phyloP scores from a whole-genome alignment of 2,329 filamentous ascomycete species.

The Pyrenochaeta sp. region DNA sequence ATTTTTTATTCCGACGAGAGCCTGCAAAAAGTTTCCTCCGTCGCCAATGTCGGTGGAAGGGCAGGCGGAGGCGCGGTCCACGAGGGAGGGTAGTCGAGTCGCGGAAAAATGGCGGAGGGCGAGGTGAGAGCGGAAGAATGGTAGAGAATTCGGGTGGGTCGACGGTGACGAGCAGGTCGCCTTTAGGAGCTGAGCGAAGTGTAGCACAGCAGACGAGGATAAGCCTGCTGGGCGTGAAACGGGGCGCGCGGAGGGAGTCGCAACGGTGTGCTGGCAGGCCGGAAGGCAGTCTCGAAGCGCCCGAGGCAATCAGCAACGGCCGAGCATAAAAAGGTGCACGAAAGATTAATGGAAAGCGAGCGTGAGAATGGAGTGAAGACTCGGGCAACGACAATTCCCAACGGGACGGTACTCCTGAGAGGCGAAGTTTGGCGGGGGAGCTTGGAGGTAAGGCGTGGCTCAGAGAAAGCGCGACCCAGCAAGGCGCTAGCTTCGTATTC shows the following conservation, averaged over 20 bases:
- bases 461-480: slow-evolving; percentile 10
- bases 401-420: slow-evolving; percentile 19
- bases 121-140: too few species aligned
- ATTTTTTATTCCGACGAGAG: not conserved
- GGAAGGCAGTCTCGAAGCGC: slow-evolving; percentile 17
- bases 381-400: slow-evolving; percentile 6
- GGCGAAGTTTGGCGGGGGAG: slow-evolving; percentile 18
- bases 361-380: slow-evolving; percentile 23
- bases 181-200: slow-evolving; percentile 9
- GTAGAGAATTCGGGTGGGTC: too few species aligned
- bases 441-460: slow-evolving; percentile 7
- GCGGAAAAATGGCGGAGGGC: too few species aligned
- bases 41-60: slow-evolving; percentile 5
- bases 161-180: slow-evolving; percentile 1
- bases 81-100: too few species aligned
- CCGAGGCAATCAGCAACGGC: slow-evolving; percentile 13
- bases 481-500: slow-evolving; percentile 23
- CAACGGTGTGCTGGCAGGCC: slow-evolving; percentile 28
- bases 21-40: not conserved
- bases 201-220: slow-evolving; percentile 24
- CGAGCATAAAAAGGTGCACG: slow-evolving; percentile 5
- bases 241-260: slow-evolving; percentile 15
- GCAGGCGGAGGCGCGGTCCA: too few species aligned
- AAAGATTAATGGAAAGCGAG: slow-evolving; percentile 13
- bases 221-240: slow-evolving; percentile 26